Evolutionary conservation across 805 yeast genomes (phyloP), one percentile per base, ranked within the genome.

Genomic region (Kazachstania bromeliacearum): DNA sequence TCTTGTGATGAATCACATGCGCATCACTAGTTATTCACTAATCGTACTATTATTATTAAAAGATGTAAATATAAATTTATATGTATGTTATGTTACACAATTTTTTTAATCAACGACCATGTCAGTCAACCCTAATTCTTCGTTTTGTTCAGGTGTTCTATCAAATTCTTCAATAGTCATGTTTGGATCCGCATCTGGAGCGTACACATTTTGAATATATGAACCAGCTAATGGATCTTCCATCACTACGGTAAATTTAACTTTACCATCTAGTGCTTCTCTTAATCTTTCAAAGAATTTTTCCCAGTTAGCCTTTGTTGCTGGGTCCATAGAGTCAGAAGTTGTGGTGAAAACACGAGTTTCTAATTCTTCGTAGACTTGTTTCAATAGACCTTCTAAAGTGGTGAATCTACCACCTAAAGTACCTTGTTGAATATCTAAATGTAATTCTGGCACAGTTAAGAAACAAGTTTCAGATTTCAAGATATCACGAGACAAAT

Each of bases 321-420:
- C 79, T 7, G 66, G 71, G 32, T 81, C 87, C 96, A 92, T 87
- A 5, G 95, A 81, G 56, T 89, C 97, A 1, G 94, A 82, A 2
- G 94, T 79, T 55, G 81, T 80, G 8, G 82, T 71, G 57, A 83
- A 83, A 4, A 92, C 94, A 61, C 94, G 76, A 7, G 79, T 64
- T 52, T 85, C 82, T 44, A 92, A 72, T 60, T 92, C 97, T 42
- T 87, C 96, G 48, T 75, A 67, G 7, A 92, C 96, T 62, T 92
- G 96, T 30, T 75, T 70, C 47, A 92, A 64, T 37, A 92, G 70
- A 43, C 99, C 99, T 64, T 92, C 99, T 44, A 92, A 67, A 12
- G 99, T 92, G 31, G 98, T 92, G 67, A 92, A 92, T 57, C 98
- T 75, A 39, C 99, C 98, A 42, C 99, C 99, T 35, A 92, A 68